Percentiles rank a stretch among this genome's conserved stretches.
phyloP scores from a whole-genome alignment of 1,284 basidiomycete species.

The Veloboletus limbatus region DNA sequence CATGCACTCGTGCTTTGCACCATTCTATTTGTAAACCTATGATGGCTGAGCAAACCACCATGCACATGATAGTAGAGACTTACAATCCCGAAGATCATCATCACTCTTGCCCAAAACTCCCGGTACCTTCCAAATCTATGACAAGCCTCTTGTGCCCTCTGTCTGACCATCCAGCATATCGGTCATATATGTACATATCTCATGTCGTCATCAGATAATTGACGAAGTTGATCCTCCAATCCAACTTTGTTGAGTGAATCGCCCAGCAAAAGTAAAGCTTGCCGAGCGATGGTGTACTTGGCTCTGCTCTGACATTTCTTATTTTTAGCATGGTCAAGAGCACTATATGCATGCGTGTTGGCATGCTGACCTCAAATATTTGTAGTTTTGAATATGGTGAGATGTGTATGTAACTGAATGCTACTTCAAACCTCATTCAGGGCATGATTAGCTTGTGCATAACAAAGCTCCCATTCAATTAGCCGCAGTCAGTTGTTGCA shows the following conservation, averaged over 20 bases:
- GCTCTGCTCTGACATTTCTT: not conserved
- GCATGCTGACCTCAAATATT: not conserved
- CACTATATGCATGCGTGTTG: not conserved
- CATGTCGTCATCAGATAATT: not conserved
- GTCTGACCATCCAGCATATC: conserved; percentile 4
- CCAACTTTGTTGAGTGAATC: not conserved
- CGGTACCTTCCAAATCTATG: conserved; percentile 2
- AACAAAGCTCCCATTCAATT: not conserved
- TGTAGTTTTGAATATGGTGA: not conserved
- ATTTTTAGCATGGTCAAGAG: not conserved
- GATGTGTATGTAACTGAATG: not conserved
- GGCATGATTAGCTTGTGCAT: not conserved
- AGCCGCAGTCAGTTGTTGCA: not conserved
- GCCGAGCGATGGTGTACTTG: too few relatives aligned
- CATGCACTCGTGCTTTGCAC: too few relatives aligned
- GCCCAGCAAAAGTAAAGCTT: too few relatives aligned
- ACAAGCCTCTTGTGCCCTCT: not conserved
- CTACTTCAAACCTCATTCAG: not conserved
- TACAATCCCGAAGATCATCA: not conserved
- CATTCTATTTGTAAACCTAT: not conserved
- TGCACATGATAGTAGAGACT: not conserved
- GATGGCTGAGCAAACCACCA: too few relatives aligned
- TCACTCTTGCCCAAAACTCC: not conserved
- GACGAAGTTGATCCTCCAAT: not conserved
- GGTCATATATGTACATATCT: conserved; percentile 1